A percentile compares a stretch with the other conserved stretches of the same genome.
Conservation (phyloP, 2,329 filamentous ascomycete genomes). For the Fusarium pininemorale region DNA sequence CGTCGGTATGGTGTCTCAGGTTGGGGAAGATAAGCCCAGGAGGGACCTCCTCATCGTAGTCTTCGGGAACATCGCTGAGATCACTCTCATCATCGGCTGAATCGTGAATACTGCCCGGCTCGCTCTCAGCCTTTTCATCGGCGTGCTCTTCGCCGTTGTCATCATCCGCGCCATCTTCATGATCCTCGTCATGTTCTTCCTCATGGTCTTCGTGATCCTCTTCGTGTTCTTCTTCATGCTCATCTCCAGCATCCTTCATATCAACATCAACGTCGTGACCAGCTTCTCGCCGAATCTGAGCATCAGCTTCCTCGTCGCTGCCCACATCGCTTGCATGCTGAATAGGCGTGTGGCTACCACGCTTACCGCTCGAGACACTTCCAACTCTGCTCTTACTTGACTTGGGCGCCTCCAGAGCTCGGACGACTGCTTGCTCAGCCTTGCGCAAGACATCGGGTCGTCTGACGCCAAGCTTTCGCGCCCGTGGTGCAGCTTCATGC, state of each 20-base stretch:
- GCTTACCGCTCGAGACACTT: slow-evolving; percentile 62
- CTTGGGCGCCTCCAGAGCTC: slow-evolving; percentile 60
- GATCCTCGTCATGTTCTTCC: slow-evolving; percentile 39
- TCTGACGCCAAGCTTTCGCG: slow-evolving; percentile 57
- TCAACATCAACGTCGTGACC: slow-evolving; percentile 49
- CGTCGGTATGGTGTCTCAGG: slow-evolving; percentile 46
- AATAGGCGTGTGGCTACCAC: slow-evolving; percentile 53
- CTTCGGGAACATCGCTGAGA: slow-evolving; percentile 69
- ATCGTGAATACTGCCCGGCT: slow-evolving; percentile 67
- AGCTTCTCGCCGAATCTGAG: slow-evolving; percentile 49
- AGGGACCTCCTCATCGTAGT: slow-evolving; percentile 66
- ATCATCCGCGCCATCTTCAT: slow-evolving; percentile 43
- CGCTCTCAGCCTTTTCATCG: slow-evolving; percentile 45
- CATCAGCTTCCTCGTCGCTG: slow-evolving; percentile 55
- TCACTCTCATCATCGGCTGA: slow-evolving; percentile 76
- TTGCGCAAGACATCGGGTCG: slow-evolving; percentile 68
- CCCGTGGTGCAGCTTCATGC: slow-evolving; percentile 52
- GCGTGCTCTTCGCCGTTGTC: slow-evolving; percentile 50
- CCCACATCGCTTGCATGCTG: slow-evolving; percentile 48
- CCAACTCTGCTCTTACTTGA: slow-evolving; percentile 58
- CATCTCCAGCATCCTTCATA: slow-evolving; percentile 54
- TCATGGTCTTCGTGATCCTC: slow-evolving; percentile 42
- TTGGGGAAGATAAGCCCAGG: slow-evolving; percentile 63
- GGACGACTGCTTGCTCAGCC: slow-evolving; percentile 66
- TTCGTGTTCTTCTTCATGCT: slow-evolving; percentile 42